Base-by-base conservation (phyloP, 306 rosid species). In the Begonia loranthoides region DNA sequence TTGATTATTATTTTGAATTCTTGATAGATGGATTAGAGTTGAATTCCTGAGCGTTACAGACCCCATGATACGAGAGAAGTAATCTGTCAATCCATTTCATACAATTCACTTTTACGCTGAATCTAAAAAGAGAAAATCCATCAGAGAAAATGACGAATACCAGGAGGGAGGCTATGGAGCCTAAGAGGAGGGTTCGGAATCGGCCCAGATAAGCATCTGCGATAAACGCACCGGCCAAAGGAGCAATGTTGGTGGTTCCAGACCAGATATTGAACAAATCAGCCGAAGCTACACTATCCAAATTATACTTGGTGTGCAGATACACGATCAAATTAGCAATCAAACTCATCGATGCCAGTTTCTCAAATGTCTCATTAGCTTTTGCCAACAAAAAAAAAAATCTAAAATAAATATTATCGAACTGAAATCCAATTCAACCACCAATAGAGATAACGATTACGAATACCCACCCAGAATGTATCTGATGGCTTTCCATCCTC, bases 271-370 rank as follows among this genome's bases (percentile, higher is more conserved):
- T 79, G 1, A 81, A 73, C 53, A 81, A 78, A 48, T 80, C 79
- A 0, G 79, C 95, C 57, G 73, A 72, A 45, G 62, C 69, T 17
- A 79, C 46, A 13, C 69, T 78, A 60, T 73, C 68, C 41, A 88
- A 11, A 60, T 88, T 81, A 70, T 84, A 81, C 17, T 69, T 56
- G 0, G 71, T 67, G 4, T 59, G 59, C 57, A 79, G 46, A 57
- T 88, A 84, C 66, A 81, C 57, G 41, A 82, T 65, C 13, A 81
- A 61, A 55, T 88, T 88, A 1, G 84, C 54, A 43, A 79, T 63
- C 76, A 88, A 72, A 66, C 95, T 84, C 94, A 88, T 88, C 1
- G 95, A 79, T 22, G 95, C 84, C 78, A 88, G 51, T 70, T 88
- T 88, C 82, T 88, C 97, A 44, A 88, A 84, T 11, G 93, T 73